Evolutionary conservation across 2,329 filamentous ascomycete genomes (phyloP).

Genomic region (Diaporthe australafricana): DNA sequence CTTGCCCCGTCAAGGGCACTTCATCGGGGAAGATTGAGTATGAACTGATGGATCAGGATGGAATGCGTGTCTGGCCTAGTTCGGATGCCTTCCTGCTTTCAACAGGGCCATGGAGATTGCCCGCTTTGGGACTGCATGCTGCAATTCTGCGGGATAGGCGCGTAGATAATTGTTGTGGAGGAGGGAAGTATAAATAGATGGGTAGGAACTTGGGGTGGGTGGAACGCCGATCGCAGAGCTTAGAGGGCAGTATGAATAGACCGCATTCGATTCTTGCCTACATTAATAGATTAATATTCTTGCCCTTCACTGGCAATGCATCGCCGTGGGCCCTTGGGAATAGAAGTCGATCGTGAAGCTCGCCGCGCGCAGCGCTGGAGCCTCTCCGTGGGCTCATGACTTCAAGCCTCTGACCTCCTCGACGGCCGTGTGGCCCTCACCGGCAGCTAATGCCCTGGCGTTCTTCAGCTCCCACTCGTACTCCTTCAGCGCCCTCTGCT

Average conservation of each 20-base stretch:
- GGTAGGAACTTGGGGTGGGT: background rate
- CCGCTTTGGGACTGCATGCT: background rate
- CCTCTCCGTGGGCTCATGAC: background rate
- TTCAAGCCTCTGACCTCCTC: conserved; percentile 18
- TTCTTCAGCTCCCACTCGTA: conserved; percentile 93
- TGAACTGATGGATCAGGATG: conserved; percentile 7
- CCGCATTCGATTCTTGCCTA: conserved; percentile 34
- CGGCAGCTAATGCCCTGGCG: conserved; percentile 60
- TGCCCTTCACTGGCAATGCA: background rate
- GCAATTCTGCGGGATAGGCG: background rate
- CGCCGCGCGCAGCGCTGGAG: background rate
- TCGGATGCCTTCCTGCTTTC: background rate
- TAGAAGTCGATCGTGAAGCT: background rate
- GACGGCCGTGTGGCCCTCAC: background rate
- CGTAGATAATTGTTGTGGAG: background rate
- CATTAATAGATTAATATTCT: conserved; percentile 35
- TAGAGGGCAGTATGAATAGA: conserved; percentile 35
- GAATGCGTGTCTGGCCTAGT: no score
- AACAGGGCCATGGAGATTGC: no score
- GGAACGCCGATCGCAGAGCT: conserved; percentile 20
- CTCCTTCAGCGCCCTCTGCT: conserved; percentile 85
- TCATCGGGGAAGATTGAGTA: conserved; percentile 35
- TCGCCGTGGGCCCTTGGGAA: background rate
- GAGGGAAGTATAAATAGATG: background rate
- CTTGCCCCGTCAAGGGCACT: conserved; percentile 38